Conservation (phyloP, 2,329 filamentous ascomycete genomes). For the Arthrinium puccinioides region DNA sequence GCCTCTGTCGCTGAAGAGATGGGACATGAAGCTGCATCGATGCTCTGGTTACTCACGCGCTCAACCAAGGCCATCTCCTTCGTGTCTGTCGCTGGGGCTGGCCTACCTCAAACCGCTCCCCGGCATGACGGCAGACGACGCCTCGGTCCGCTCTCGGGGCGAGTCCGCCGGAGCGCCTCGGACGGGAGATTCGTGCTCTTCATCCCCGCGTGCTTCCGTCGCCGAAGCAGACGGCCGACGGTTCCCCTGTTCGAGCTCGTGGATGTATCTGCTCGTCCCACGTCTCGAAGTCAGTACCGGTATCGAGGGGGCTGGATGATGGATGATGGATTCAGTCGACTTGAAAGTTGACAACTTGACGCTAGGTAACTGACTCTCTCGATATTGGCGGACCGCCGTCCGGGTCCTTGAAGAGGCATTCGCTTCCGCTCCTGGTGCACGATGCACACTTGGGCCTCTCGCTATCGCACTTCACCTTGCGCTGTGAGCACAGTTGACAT, state of each 20-base stretch:
- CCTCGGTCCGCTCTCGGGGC: background rate
- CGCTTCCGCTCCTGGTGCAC: slow-evolving; percentile 16
- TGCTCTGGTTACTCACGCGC: background rate
- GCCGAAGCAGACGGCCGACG: slow-evolving; percentile 2
- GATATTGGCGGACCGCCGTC: slow-evolving; percentile 14
- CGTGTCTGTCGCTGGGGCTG: too few relatives aligned
- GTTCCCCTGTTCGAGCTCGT: slow-evolving; percentile 18
- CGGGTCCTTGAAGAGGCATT: slow-evolving; percentile 19
- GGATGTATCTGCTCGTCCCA: slow-evolving; percentile 8
- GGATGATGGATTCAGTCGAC: too few relatives aligned
- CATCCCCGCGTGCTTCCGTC: background rate
- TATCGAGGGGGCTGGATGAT: background rate
- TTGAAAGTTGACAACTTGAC: too few relatives aligned
- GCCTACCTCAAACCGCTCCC: slow-evolving; percentile 10
- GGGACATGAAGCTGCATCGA: background rate
- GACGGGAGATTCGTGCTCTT: slow-evolving; percentile 8
- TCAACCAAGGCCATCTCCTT: background rate
- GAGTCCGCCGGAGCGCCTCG: slow-evolving; percentile 7
- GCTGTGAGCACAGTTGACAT: slow-evolving; percentile 6
- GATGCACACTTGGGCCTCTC: slow-evolving; percentile 19
- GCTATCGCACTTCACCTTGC: slow-evolving; percentile 20
- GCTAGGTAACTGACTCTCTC: slow-evolving; percentile 14
- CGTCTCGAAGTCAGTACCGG: background rate
- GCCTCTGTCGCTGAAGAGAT: slow-evolving; percentile 10
- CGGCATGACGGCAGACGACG: slow-evolving; percentile 4